Evolutionary conservation across 139 green algal genomes (phyloP), one percentile per base, ranked within the genome.

Genomic region (Tetradesmus lagerheimii): DNA sequence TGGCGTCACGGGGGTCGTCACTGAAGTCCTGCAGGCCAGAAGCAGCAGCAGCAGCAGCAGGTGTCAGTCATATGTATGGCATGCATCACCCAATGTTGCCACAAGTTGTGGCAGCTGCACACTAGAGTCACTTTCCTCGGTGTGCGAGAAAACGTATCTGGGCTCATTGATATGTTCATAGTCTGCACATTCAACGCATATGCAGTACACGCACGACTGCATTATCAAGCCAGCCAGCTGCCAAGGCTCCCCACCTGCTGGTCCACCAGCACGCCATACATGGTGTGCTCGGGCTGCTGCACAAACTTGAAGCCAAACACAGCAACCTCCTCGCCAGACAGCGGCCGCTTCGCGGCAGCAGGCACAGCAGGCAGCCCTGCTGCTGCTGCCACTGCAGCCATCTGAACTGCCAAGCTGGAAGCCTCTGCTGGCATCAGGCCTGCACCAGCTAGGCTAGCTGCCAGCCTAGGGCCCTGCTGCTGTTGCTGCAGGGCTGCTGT

Each of bases 261-360:
- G 45, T 86, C 66, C 29, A 74, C 80, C 18, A 86, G 80, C 45
- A 86, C 80, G 39, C 80, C 80, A 86, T 47, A 86, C 80, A 86
- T 86, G 80, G 43, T 74, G 29, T 86, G 80, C 20, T 75, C 80
- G 6, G 80, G 80, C 15, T 50, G 43, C 45, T 86, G 80, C 47
- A 74, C 43, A 74, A 71, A 86, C 39, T 86, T 86, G n/a, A 86
- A 86, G n/a, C 80, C 80, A 74, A 86, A 74, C 6, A 45, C 43
- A 34, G 80, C 80, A 45, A 86, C 80, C 29, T 86, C n/a, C 31
- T 86, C 80, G 16, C 80, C 80, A 74, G 80, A 74, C n/a, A 86
- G 80, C 47, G 12, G 57, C 45, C 53, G 45, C 45, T 71, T 50
- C 25, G n/a, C 67, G 34, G 76, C 79, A 66, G 25, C 39, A n/a